Percentiles rank a stretch among this genome's conserved stretches.
Evolutionary conservation across 345 rosid species (phyloP).

Genomic region (Acer campestre): DNA sequence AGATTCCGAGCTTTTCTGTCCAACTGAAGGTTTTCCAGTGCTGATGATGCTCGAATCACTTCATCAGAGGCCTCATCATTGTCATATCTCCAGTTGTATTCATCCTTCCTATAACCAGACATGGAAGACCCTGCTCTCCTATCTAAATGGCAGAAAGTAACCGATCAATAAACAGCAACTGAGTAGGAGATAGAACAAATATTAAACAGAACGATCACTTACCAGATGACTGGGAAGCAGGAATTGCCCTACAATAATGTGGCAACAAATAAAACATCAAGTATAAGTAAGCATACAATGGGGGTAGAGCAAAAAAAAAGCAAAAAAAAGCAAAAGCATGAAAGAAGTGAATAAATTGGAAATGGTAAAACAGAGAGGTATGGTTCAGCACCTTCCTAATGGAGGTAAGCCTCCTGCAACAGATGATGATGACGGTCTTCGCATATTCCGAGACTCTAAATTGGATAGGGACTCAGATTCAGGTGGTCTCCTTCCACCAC

Average conservation of each 20-base stretch:
- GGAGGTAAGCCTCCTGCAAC: conserved; percentile 94
- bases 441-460: conserved; percentile 60
- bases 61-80: conserved; percentile 70
- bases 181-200: background rate
- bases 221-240: conserved; percentile 73
- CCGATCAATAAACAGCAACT: conserved; percentile 18
- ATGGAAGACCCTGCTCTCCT: conserved; percentile 81
- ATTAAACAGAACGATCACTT: conserved; percentile 31
- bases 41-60: conserved; percentile 74
- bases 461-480: conserved; percentile 59
- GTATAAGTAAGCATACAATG: conserved; percentile 1
- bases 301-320: background rate
- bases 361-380: background rate
- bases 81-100: conserved; percentile 80
- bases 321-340: background rate
- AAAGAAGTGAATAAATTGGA: conserved; percentile 6
- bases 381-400: conserved; percentile 64
- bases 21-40: conserved; percentile 89
- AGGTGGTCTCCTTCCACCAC: conserved; percentile 63
- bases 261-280: conserved; percentile 19
- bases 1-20: conserved; percentile 90
- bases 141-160: conserved; percentile 41
- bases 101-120: conserved; percentile 79
- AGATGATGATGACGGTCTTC: conserved; percentile 73
- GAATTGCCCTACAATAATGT: conserved; percentile 45